These are phyloP conservation scores for Rhodotorula sp. DNA, from an alignment of 1,284 basidiomycete species.

Conservation along the genomic window DNA sequence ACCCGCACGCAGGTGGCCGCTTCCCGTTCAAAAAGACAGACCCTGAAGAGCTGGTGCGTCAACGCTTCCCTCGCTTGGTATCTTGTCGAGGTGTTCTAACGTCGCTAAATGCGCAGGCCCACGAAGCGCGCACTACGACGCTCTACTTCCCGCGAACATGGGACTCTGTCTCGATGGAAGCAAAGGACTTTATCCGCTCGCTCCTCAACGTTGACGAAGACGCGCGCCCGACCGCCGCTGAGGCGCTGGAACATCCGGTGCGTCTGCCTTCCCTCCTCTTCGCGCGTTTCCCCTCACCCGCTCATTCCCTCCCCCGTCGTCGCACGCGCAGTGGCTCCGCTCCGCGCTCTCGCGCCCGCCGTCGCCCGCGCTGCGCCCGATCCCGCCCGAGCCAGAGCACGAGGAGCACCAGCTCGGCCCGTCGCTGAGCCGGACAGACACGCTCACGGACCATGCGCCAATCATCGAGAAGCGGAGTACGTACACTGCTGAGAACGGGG, in stretches of 20 bases:
- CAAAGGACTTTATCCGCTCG: slow-evolving; percentile 43
- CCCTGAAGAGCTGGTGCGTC: slow-evolving; percentile 25
- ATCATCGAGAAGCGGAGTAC: slow-evolving; percentile 33
- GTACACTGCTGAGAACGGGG: background rate
- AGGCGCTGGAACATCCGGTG: slow-evolving; percentile 44
- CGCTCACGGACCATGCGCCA: slow-evolving; percentile 26
- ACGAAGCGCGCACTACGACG: slow-evolving; percentile 36
- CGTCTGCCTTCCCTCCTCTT: background rate
- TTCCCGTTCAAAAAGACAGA: slow-evolving; percentile 41
- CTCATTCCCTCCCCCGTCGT: background rate
- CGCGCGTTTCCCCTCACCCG: background rate
- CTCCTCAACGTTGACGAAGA: slow-evolving; percentile 39
- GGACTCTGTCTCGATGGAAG: slow-evolving; percentile 40
- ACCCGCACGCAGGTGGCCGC: background rate
- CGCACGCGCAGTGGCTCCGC: slow-evolving; percentile 27
- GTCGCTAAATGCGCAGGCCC: slow-evolving; percentile 17
- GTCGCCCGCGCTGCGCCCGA: slow-evolving; percentile 8
- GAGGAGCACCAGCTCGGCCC: slow-evolving; percentile 10
- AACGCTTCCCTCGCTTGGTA: too few species aligned
- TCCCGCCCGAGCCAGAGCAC: slow-evolving; percentile 5
- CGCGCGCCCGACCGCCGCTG: slow-evolving; percentile 34
- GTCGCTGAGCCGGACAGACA: slow-evolving; percentile 17
- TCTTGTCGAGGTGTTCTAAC: too few species aligned
- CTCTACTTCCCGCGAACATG: slow-evolving; percentile 45
- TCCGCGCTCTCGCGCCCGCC: slow-evolving; percentile 34